Base-by-base conservation (phyloP, 768 basidiomycete species). In the Hygrophoropsis aurantiaca region DNA sequence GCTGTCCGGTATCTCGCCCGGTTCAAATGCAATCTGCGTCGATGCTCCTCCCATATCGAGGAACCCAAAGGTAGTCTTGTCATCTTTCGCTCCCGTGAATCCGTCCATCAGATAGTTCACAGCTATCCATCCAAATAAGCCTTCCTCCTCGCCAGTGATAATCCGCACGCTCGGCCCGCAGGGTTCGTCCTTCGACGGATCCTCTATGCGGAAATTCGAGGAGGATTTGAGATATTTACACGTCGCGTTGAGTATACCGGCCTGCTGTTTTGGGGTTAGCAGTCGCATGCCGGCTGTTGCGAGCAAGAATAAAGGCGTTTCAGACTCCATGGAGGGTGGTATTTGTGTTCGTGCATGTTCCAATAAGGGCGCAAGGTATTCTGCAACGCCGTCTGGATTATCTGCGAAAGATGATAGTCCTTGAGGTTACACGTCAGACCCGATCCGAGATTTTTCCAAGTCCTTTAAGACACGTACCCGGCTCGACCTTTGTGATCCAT, bases 101-200 rank as follows among this genome's bases (percentile, higher is more conserved):
- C 94, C 95, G 59, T 98, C 90, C 91, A 97, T 94, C 40, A 98
- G 84, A 65, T 99, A 98, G 68, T 98, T 99, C 58, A 98, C 93
- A 0, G 94, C 94, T 47, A 99, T 93, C 97, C 97, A 99, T 0
- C 97, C 97, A 67, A 94, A 98, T 35, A 98, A 72, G 0, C 97
- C 97, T 61, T 99, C 97, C 67, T 99, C 97, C 67, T 98, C 94
- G 49, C 97, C 97, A 3, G 91, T 90, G 58, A 98, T 98, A 52
- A 98, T 92, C 36, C 87, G 84, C 2, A 98, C 83, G 57, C 87
- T 94, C 40, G 89, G 81, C n/a, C 90, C 90, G 64, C 95, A 99
- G 3, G 90, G 91, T 9, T 91, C 92, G 30, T 73, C 69, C 4
- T 71, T 63, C 11, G 85, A 84, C 13, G 80, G 75, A 8, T 65